Evolutionary conservation across 2,329 filamentous ascomycete species (phyloP).

Genomic region (Emmonsiellopsis sp.): DNA sequence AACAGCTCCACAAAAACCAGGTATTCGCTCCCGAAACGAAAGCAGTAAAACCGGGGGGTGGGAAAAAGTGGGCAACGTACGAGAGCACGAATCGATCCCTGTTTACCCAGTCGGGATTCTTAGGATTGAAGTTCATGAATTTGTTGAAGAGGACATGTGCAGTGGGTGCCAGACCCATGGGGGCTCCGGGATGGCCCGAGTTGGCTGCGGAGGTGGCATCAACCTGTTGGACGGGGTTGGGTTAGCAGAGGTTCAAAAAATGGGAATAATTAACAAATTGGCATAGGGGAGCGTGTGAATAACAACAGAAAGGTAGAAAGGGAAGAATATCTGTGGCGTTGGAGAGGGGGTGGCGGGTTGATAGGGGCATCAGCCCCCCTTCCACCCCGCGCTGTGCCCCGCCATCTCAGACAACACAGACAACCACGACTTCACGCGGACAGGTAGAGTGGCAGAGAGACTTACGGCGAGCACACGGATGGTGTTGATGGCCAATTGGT

Average conservation of each 20-base stretch:
- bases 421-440: background rate
- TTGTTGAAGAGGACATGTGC: conserved; percentile 98
- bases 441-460: conserved; percentile 19
- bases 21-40: background rate
- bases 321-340: too few relatives aligned
- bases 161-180: conserved; percentile 92
- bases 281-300: too few relatives aligned
- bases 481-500: conserved; percentile 93
- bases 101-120: conserved; percentile 96
- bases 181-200: conserved; percentile 96
- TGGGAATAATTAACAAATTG: conserved; percentile 1
- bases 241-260: conserved; percentile 12
- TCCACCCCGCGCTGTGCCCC: too few relatives aligned
- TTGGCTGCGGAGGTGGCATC: conserved; percentile 96
- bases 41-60: background rate
- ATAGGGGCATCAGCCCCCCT: too few relatives aligned
- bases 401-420: too few relatives aligned
- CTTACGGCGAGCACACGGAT: conserved; percentile 93
- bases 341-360: too few relatives aligned
- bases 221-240: conserved; percentile 47
- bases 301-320: too few relatives aligned
- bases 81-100: conserved; percentile 98
- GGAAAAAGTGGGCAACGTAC: conserved; percentile 49
- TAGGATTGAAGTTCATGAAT: conserved; percentile 99
- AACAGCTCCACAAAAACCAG: background rate